A percentile compares a stretch with the other conserved stretches of the same genome.
Conservation (phyloP, 108 stramenopile species). For the Licmophora abbreviata region DNA sequence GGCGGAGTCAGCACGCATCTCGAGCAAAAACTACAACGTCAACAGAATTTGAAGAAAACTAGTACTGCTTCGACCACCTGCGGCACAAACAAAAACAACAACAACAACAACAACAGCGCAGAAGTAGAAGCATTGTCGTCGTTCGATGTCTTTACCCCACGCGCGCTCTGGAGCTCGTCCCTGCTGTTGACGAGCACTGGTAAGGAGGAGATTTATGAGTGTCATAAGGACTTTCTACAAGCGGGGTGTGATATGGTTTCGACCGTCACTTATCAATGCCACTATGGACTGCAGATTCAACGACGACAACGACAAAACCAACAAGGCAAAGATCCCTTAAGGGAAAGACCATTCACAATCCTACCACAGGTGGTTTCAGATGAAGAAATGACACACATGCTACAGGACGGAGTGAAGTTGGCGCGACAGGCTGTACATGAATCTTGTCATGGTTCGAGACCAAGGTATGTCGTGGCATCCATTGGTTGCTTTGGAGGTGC, state of each 20-base stretch:
- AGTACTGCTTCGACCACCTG: too few relatives aligned
- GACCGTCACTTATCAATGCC: slow-evolving; percentile 64
- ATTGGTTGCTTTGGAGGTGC: slow-evolving; percentile 49
- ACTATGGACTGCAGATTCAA: slow-evolving; percentile 14
- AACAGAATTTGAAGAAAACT: neutral
- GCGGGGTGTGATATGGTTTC: slow-evolving; percentile 41
- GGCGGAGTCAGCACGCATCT: slow-evolving; percentile 54
- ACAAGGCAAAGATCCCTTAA: too few relatives aligned
- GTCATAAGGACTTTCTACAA: slow-evolving; percentile 38
- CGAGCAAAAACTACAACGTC: neutral
- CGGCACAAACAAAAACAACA: slow-evolving; percentile 7
- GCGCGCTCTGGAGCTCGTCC: slow-evolving; percentile 49
- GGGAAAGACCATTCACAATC: neutral
- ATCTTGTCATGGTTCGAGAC: neutral
- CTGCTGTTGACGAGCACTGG: slow-evolving; percentile 25
- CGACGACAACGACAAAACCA: too few relatives aligned
- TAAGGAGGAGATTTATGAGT: slow-evolving; percentile 19
- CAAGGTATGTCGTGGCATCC: slow-evolving; percentile 32
- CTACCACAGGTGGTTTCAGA: slow-evolving; percentile 2
- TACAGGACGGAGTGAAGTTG: slow-evolving; percentile 21
- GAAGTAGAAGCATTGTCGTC: too few relatives aligned
- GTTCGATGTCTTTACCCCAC: slow-evolving; percentile 28
- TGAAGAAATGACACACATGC: slow-evolving; percentile 24
- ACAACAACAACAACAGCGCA: slow-evolving; percentile 1
- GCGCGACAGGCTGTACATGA: slow-evolving; percentile 22